Percentiles rank a stretch among this genome's conserved stretches.
Conservation (phyloP, 768 basidiomycete genomes). For the Mycena galopus region DNA sequence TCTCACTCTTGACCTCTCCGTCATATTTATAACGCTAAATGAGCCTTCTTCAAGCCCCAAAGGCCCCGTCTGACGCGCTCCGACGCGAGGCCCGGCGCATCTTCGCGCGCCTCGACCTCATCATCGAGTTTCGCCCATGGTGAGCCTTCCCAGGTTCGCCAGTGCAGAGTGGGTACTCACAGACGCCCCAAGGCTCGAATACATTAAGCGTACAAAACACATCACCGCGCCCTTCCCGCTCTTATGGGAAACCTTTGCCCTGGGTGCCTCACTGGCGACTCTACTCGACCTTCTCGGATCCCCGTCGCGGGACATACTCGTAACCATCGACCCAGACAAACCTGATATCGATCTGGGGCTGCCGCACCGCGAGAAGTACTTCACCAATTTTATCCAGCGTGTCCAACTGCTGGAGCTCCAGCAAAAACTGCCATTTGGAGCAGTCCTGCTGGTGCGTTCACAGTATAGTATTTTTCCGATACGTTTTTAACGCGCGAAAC, state of each 20-base stretch:
- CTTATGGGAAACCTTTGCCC: conserved; percentile 54
- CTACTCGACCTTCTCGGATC: conserved; percentile 55
- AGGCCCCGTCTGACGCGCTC: conserved; percentile 52
- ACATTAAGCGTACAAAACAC: conserved; percentile 42
- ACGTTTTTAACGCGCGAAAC: not conserved
- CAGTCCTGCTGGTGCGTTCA: conserved; percentile 47
- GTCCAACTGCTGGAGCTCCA: conserved; percentile 51
- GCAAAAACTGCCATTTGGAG: conserved; percentile 51
- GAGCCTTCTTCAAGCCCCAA: conserved; percentile 47
- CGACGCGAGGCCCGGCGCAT: conserved; percentile 52
- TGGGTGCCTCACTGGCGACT: conserved; percentile 52
- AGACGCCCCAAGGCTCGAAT: conserved; percentile 41
- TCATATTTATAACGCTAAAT: conserved; percentile 36
- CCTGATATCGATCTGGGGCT: conserved; percentile 48
- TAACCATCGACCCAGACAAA: conserved; percentile 41
- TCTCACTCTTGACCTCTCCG: conserved; percentile 28
- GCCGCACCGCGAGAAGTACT: conserved; percentile 46
- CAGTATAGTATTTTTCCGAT: not conserved
- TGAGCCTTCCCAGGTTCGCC: not conserved
- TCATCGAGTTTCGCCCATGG: conserved; percentile 53
- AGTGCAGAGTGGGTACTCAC: not conserved
- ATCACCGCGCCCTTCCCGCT: conserved; percentile 45
- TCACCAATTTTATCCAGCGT: conserved; percentile 52
- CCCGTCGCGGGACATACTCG: conserved; percentile 47
- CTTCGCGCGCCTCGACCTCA: conserved; percentile 53